phyloP scores from a whole-genome alignment of 1,139 yeast genomes.

The Debaryomycetaceae sp. region DNA sequence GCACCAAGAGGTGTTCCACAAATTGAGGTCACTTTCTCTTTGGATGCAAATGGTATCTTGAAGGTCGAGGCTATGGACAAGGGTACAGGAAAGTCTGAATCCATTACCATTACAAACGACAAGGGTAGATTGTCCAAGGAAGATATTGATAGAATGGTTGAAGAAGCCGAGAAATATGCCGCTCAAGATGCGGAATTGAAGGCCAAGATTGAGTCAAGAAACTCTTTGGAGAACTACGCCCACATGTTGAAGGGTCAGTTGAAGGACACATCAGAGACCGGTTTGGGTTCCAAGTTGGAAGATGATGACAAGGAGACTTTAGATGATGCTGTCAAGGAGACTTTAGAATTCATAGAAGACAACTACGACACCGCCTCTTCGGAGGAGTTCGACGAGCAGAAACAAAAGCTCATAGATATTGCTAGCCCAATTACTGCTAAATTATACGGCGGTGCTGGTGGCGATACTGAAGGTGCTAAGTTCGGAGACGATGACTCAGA shows the following conservation, averaged over 20 bases:
- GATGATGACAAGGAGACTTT: slow-evolving; percentile 92
- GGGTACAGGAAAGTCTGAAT: slow-evolving; percentile 71
- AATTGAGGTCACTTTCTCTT: slow-evolving; percentile 45
- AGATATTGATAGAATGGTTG: slow-evolving; percentile 91
- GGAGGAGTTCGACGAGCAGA: slow-evolving; percentile 93
- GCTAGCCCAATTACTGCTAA: slow-evolving; percentile 94
- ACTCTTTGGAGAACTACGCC: slow-evolving; percentile 48
- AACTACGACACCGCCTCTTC: slow-evolving; percentile 82
- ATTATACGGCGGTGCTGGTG: slow-evolving; percentile 68
- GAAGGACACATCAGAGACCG: slow-evolving; percentile 56
- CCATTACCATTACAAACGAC: slow-evolving; percentile 93
- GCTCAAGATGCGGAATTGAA: slow-evolving; percentile 81
- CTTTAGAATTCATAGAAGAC: slow-evolving; percentile 85
- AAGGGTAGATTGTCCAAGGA: slow-evolving; percentile 95
- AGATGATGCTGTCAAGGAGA: slow-evolving; percentile 83
- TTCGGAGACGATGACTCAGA: slow-evolving; percentile 58
- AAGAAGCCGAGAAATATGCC: slow-evolving; percentile 89
- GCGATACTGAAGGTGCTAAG: slow-evolving; percentile 43
- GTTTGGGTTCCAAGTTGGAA: slow-evolving; percentile 72
- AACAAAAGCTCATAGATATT: slow-evolving; percentile 75
- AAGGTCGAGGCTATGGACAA: slow-evolving; percentile 46
- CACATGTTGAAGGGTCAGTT: slow-evolving; percentile 53
- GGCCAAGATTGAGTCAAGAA: slow-evolving; percentile 68
- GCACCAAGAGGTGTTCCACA: slow-evolving; percentile 51
- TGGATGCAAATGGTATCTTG: slow-evolving; percentile 48